Conservation (phyloP, 2,329 filamentous ascomycete genomes). For the Hortaea sp. region DNA sequence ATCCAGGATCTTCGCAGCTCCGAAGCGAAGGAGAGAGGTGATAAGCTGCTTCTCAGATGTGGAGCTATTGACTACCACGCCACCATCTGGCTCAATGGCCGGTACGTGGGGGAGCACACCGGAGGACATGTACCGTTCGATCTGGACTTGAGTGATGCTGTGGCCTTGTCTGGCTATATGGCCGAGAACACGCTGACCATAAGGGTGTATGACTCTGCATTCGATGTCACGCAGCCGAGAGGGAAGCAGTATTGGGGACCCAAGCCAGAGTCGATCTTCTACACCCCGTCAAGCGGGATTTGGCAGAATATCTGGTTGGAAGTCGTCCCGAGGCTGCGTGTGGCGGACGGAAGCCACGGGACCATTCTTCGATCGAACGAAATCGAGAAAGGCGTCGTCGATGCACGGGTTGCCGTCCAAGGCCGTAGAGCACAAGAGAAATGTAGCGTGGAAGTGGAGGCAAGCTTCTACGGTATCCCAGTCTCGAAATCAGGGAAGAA, state of each 20-base stretch:
- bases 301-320: slow-evolving; percentile 67
- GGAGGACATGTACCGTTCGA: slow-evolving; percentile 51
- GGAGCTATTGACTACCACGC: slow-evolving; percentile 55
- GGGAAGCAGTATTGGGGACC: slow-evolving; percentile 56
- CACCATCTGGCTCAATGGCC: slow-evolving; percentile 46
- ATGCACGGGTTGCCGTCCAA: slow-evolving; percentile 41
- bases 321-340: slow-evolving; percentile 41
- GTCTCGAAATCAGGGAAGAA: slow-evolving; percentile 37
- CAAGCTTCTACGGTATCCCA: slow-evolving; percentile 38
- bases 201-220: slow-evolving; percentile 53
- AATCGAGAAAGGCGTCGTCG: slow-evolving; percentile 42
- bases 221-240: slow-evolving; percentile 53
- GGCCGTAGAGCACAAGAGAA: slow-evolving; percentile 39
- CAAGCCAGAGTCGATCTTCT: slow-evolving; percentile 57
- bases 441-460: slow-evolving; percentile 45
- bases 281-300: slow-evolving; percentile 62
- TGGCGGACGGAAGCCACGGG: slow-evolving; percentile 48
- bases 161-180: slow-evolving; percentile 5
- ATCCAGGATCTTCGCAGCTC: slow-evolving; percentile 16
- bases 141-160: slow-evolving; percentile 47
- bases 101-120: slow-evolving; percentile 43
- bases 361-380: slow-evolving; percentile 49
- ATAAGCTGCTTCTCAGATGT: slow-evolving; percentile 44
- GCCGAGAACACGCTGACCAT: slow-evolving; percentile 36
- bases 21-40: slow-evolving; percentile 19